Percentiles rank a stretch among this genome's conserved stretches.
phyloP scores from a whole-genome alignment of 129 eudicot species.

The Ambrosia artemisiifolia region DNA sequence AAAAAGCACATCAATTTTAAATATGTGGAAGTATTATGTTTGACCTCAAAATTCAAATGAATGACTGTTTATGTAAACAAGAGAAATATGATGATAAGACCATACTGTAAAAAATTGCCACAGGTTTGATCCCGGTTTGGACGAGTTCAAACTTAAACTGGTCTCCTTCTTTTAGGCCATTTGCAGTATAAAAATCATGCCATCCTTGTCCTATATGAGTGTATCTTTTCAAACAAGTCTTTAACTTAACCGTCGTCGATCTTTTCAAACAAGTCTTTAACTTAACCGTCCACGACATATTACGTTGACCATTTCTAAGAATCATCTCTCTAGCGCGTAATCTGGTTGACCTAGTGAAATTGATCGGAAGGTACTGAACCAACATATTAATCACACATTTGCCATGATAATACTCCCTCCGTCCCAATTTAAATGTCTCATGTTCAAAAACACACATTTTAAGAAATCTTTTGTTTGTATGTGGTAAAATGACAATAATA shows the following conservation, averaged over 20 bases:
- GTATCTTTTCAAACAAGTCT: not conserved
- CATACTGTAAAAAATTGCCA: constrained; percentile 5
- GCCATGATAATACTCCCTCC: not conserved
- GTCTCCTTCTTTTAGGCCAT: constrained; percentile 13
- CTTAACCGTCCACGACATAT: not conserved
- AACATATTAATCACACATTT: not conserved
- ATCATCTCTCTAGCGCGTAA: constrained; percentile 1
- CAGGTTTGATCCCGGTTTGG: not conserved
- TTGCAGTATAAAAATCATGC: not conserved
- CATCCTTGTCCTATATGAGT: constrained; percentile 12
- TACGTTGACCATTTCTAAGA: constrained; percentile 4
- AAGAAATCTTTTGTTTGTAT: too few relatives aligned
- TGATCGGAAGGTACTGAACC: constrained; percentile 8
- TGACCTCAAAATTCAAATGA: constrained; percentile 11
- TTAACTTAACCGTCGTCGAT: not conserved
- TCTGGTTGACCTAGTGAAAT: constrained; percentile 3
- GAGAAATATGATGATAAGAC: not conserved
- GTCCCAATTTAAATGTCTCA: too few relatives aligned
- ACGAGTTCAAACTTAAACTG: constrained; percentile 12
- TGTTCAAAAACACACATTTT: too few relatives aligned
- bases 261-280: not conserved
- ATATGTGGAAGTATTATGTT: not conserved
- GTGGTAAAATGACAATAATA: too few relatives aligned
- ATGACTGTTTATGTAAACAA: not conserved
- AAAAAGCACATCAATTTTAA: not conserved